Percentiles rank a stretch among this genome's conserved stretches.
These are phyloP conservation scores for Pseudogymnoascus sp. DNA, from an alignment of 2,329 filamentous ascomycete species.

Conservation along the genomic window DNA sequence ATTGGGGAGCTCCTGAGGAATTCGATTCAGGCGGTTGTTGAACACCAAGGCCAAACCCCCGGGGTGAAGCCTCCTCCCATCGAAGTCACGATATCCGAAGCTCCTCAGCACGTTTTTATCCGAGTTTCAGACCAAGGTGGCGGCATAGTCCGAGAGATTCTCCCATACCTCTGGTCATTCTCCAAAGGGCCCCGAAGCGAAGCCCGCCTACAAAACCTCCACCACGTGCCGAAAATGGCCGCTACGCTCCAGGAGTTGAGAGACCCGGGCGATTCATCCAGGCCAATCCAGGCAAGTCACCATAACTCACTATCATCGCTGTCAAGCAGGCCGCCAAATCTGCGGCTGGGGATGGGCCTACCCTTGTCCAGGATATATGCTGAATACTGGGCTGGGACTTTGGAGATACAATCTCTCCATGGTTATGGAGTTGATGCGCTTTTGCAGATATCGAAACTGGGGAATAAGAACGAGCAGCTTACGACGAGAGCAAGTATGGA, in stretches of 20 bases:
- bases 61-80: slow-evolving; percentile 63
- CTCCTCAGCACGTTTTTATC: slow-evolving; percentile 90
- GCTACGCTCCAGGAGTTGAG: slow-evolving; percentile 86
- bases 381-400: slow-evolving; percentile 92
- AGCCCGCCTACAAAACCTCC: slow-evolving; percentile 73
- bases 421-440: slow-evolving; percentile 96
- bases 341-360: slow-evolving; percentile 84
- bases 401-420: slow-evolving; percentile 86
- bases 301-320: slow-evolving; percentile 63
- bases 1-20: slow-evolving; percentile 91
- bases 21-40: slow-evolving; percentile 85
- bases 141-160: slow-evolving; percentile 74
- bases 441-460: slow-evolving; percentile 88
- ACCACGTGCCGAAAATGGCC: slow-evolving; percentile 80
- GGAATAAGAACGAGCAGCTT: slow-evolving; percentile 96
- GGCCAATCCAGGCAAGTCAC: slow-evolving; percentile 18
- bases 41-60: slow-evolving; percentile 48
- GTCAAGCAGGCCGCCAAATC: slow-evolving; percentile 73
- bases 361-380: slow-evolving; percentile 92
- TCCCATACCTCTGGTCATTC: slow-evolving; percentile 94
- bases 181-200: slow-evolving; percentile 80
- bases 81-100: slow-evolving; percentile 89
- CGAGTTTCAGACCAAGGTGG: slow-evolving; percentile 92
- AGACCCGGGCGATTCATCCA: slow-evolving; percentile 22
- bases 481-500: slow-evolving; percentile 71